Conservation (phyloP, 1,139 yeast genomes). For the Protomyces pachydermus region DNA sequence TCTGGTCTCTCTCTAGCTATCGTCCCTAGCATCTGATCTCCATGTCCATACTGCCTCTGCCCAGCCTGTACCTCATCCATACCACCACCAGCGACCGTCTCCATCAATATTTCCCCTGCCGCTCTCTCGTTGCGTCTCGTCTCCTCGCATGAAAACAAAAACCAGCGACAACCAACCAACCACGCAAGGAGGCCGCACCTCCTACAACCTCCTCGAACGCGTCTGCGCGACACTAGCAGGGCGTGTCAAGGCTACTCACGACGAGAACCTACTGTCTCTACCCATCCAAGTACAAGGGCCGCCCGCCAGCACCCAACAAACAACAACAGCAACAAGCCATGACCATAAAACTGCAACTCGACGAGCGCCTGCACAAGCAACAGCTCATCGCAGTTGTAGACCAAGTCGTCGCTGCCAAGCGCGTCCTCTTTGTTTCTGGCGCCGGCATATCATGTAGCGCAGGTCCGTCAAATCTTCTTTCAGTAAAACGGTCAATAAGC, state of each 20-base stretch:
- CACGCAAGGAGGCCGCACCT: no score
- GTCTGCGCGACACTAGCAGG: no score
- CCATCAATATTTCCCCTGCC: background rate
- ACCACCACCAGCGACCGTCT: background rate
- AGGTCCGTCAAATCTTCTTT: conserved; percentile 43
- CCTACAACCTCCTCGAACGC: no score
- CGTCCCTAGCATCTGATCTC: no score
- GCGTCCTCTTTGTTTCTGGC: conserved; percentile 48
- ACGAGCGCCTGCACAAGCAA: background rate
- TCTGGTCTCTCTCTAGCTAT: no score
- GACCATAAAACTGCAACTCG: conserved; percentile 6
- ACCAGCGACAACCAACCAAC: background rate
- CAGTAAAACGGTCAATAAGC: background rate
- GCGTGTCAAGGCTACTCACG: no score
- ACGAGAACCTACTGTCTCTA: no score
- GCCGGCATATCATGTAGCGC: conserved; percentile 97
- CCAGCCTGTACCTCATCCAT: no score
- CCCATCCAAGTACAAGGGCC: no score
- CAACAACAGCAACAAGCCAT: background rate
- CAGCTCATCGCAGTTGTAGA: conserved; percentile 22
- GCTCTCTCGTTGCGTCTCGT: background rate
- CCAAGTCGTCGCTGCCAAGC: conserved; percentile 41
- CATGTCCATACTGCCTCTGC: no score
- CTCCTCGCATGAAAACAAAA: background rate
- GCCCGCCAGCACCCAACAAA: no score